Base-by-base conservation (phyloP, 345 rosid genomes). In the Triadica sebifera region DNA sequence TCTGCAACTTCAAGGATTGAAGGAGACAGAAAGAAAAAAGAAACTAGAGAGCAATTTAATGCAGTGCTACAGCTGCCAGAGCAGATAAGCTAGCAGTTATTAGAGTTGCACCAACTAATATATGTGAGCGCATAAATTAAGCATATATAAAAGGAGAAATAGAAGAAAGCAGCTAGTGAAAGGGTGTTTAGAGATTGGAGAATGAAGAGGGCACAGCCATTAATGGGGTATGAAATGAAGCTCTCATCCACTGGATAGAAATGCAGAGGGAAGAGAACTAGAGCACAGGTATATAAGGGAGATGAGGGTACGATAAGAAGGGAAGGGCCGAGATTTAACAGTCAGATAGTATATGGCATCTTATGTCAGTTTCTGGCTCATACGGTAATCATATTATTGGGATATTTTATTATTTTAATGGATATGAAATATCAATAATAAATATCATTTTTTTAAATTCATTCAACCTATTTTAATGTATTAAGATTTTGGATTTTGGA, bases 291-390 rank as follows among this genome's bases (percentile, higher is more conserved):
- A 69, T 75, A 79, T 73, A 60, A 49, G 69, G 61, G 82, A 81
- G 82, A 76, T 47, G 69, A 13, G 85, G 72, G 92, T 78, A 80
- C 82, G 99, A 92, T 91, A 92, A 94, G 99, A 89, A 87, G 92
- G 96, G 94, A 91, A 91, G 97, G 99, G 99, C 88, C 90, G 95
- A 91, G 96, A 93, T 90, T 95, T 82, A 89, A 82, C 85, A 52
- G 91, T 83, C 87, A 79, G 89, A 81, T 57, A 34, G 45, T 72
- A 72, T 34, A 76, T 86, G 90, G 85, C 86, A 41, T 83, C 81
- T 81, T 84, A 79, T 91, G 91, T 71, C 88, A 74, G 85, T 81
- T 62, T 81, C 78, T 86, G 90, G 80, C 79, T 38, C 75, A 24
- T 34, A 9, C 60, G 11, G 81, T 77, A 60, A 64, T 53, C 22